These are phyloP conservation scores for Imleria badia DNA, from an alignment of 768 basidiomycete species.

Conservation along the genomic window DNA sequence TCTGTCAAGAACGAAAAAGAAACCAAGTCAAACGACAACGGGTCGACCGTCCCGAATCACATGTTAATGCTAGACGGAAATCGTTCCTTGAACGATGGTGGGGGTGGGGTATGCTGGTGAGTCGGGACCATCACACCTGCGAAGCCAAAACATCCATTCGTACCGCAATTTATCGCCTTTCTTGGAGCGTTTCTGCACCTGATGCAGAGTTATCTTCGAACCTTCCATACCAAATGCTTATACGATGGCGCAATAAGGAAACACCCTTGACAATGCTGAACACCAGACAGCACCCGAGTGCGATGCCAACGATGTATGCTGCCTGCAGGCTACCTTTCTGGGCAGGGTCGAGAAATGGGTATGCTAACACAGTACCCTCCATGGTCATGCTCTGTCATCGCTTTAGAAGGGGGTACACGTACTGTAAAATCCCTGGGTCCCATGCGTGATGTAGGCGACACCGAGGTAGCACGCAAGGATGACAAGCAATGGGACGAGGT, in stretches of 20 bases:
- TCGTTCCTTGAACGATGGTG: background rate
- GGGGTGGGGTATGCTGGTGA: background rate
- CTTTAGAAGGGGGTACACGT: conserved; percentile 26
- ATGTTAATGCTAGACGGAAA: background rate
- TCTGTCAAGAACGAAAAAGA: background rate
- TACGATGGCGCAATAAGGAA: conserved; percentile 38
- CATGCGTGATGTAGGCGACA: conserved; percentile 66
- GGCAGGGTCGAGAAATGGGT: conserved; percentile 61
- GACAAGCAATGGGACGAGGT: conserved; percentile 46
- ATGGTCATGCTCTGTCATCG: conserved; percentile 1
- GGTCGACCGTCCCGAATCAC: no score
- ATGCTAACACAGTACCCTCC: conserved; percentile 43
- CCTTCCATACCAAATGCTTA: conserved; percentile 21
- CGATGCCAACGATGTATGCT: conserved; percentile 63
- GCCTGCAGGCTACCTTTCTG: conserved; percentile 45
- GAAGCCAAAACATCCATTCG: conserved; percentile 10
- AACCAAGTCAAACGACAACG: background rate
- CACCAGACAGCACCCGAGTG: conserved; percentile 47
- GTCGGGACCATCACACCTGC: conserved; percentile 7
- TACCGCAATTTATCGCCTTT: conserved; percentile 45
- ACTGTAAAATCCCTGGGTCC: conserved; percentile 66
- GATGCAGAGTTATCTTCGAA: conserved; percentile 1
- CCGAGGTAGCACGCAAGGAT: conserved; percentile 58
- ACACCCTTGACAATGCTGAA: conserved; percentile 50
- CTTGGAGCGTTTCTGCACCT: conserved; percentile 35